Conservation (phyloP, 2,329 filamentous ascomycete genomes). For the Diatrype stigma region DNA sequence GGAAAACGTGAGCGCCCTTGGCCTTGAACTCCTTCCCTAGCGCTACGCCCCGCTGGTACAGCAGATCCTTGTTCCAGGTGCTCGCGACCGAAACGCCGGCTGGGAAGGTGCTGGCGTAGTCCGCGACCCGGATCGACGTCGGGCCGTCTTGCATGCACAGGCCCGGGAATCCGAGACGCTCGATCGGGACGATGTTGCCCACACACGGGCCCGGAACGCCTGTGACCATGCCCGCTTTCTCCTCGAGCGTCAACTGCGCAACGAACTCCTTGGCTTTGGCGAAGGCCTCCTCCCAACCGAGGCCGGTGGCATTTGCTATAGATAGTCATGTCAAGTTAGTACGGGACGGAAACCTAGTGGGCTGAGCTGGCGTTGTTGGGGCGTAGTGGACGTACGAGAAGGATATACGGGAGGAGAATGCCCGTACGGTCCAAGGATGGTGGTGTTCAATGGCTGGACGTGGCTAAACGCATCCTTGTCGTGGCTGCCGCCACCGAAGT, state of each 20-base stretch:
- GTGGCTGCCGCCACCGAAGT: constrained; percentile 19
- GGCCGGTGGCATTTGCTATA: constrained; percentile 32
- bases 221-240: constrained; percentile 15
- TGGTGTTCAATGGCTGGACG: constrained; percentile 38
- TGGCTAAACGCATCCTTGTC: constrained; percentile 30
- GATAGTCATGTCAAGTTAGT: constrained; percentile 9
- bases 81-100: constrained; percentile 63
- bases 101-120: constrained; percentile 33
- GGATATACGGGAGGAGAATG: constrained; percentile 33
- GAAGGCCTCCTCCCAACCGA: not conserved
- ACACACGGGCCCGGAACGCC: constrained; percentile 9
- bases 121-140: constrained; percentile 16
- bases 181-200: constrained; percentile 2
- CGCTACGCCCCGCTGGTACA: constrained; percentile 38
- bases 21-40: constrained; percentile 58
- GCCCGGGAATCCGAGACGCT: constrained; percentile 13
- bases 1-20: constrained; percentile 69
- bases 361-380: not conserved
- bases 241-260: constrained; percentile 11
- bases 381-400: constrained; percentile 28
- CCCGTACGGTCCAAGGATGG: constrained; percentile 35
- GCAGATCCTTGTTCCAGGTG: constrained; percentile 64
- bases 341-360: not conserved
- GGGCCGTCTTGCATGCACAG: constrained; percentile 11
- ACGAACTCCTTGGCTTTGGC: constrained; percentile 30